Evolutionary conservation across 495 filamentous ascomycete species (phyloP), one percentile per base, ranked within the genome.

Genomic region (Penicillium nucicola): DNA sequence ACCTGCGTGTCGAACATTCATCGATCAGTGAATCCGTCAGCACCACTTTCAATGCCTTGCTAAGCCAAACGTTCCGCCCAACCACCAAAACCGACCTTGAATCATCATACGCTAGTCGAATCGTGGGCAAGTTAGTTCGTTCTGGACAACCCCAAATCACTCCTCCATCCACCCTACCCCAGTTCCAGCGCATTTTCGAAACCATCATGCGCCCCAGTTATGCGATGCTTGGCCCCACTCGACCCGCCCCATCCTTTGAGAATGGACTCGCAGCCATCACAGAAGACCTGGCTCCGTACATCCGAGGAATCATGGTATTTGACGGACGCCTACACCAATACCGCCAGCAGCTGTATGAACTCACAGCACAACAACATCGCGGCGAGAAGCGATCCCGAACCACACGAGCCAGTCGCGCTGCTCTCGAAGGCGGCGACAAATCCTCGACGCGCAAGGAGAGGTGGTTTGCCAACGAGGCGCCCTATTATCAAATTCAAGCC

Each of bases 211-310:
- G 52, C 33, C 65, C 60, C 13, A 64, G 53, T 41, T 69, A 61
- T 37, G 55, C 56, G 0, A 58, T 61, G 36, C 61, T 57, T 14
- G 50, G 55, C 6, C 42, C 54, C 25, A 66, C 60, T 42, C 75
- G 62, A 30, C 51, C 52, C 14, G 64, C 81, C 0, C 90, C 88
- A 0, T 77, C 84, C 0, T 88, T 96, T 51, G 88, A 95, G 48
- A 80, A 88, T 31, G 80, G 83, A 0, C 60, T 84, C 33, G 58
- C 68, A 3, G 70, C 82, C 8, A 78, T 96, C 30, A 72, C 74
- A 4, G 76, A 86, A 37, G 93, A 98, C 51, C 68, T 96, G 6
- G 90, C 88, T 0, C 92, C 92, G 0, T 97, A 88, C 55, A 78
- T 95, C 17, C 85, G 93, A 15, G 72, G 77, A 9, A 96, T 97